Evolutionary conservation across 2,329 filamentous ascomycete species (phyloP).

Genomic region (Aspergillus fructus): DNA sequence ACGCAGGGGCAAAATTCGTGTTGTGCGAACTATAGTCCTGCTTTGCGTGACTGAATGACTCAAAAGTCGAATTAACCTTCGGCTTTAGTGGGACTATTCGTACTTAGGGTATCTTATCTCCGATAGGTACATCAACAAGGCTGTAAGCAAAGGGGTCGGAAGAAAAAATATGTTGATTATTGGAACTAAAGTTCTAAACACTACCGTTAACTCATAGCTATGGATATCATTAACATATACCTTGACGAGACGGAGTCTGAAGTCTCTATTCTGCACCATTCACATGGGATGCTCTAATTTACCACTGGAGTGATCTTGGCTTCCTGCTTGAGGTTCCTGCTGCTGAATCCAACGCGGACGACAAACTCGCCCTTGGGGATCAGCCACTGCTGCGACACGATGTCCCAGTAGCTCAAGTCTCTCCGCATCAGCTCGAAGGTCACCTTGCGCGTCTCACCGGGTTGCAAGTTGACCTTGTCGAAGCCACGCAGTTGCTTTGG

Average conservation of each 20-base stretch:
- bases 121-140: too few relatives aligned
- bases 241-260: background rate
- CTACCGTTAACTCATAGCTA: too few relatives aligned
- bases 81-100: background rate
- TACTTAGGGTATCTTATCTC: too few relatives aligned
- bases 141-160: background rate
- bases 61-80: background rate
- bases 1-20: background rate
- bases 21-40: background rate
- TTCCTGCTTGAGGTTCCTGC: slow-evolving; percentile 12
- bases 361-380: slow-evolving; percentile 18
- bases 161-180: background rate
- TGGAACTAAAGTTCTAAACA: background rate
- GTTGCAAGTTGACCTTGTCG: slow-evolving; percentile 50
- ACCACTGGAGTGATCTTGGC: background rate
- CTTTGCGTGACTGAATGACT: slow-evolving; percentile 11
- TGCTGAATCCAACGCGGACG: slow-evolving; percentile 18
- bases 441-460: slow-evolving; percentile 44
- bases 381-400: slow-evolving; percentile 58
- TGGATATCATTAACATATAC: background rate
- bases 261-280: background rate
- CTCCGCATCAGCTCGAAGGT: slow-evolving; percentile 56
- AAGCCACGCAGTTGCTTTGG: slow-evolving; percentile 62
- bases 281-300: background rate
- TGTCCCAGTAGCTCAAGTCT: slow-evolving; percentile 67